Evolutionary conservation across 83 land plant species (phyloP).

Genomic region (Diphasiastrum complanatum): DNA sequence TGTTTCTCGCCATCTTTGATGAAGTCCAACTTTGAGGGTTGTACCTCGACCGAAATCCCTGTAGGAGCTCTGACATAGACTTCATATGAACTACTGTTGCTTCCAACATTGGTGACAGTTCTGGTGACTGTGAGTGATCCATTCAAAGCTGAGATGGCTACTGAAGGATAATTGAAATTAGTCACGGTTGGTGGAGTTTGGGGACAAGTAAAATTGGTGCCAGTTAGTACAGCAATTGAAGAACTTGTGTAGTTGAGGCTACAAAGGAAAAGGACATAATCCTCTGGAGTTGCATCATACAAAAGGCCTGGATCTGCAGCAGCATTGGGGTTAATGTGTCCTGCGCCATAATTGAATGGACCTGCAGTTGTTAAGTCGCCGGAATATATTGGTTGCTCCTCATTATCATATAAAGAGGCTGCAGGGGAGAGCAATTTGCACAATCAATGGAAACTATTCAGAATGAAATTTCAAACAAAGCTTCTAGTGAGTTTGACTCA

Average conservation of each 20-base stretch:
- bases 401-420: conserved; percentile 35
- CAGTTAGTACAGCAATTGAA: conserved; percentile 7
- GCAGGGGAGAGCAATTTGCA: too few relatives aligned
- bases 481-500: too few relatives aligned
- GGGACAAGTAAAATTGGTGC: conserved; percentile 44
- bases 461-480: too few relatives aligned
- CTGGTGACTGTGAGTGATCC: conserved; percentile 30
- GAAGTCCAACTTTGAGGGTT: conserved; percentile 45
- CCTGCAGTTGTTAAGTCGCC: conserved; percentile 40
- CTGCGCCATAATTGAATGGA: conserved; percentile 53
- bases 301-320: conserved; percentile 78
- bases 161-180: conserved; percentile 72
- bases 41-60: conserved; percentile 42
- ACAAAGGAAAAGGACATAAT: conserved; percentile 65
- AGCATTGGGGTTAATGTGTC: conserved; percentile 45
- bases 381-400: conserved; percentile 19
- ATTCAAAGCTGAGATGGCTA: conserved; percentile 38
- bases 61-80: conserved; percentile 34
- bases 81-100: conserved; percentile 25
- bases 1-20: conserved; percentile 35
- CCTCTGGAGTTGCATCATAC: conserved; percentile 56
- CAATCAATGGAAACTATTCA: too few relatives aligned
- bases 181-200: conserved; percentile 15
- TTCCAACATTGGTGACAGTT: conserved; percentile 70
- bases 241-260: conserved; percentile 15